Base-by-base conservation (phyloP, 2,329 filamentous ascomycete genomes). In the Onygenales sp. region DNA sequence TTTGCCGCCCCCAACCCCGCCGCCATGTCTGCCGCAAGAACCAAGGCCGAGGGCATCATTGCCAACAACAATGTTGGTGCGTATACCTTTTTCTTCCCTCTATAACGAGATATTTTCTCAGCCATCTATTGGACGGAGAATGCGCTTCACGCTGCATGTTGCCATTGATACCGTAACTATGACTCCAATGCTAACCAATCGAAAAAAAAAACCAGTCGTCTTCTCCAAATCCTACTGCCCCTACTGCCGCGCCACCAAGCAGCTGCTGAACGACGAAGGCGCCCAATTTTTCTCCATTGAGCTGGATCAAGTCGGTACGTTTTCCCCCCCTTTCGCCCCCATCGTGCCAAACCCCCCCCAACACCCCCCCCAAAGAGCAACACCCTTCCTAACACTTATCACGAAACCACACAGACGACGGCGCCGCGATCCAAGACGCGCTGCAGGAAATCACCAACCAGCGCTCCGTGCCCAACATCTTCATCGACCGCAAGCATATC, bases 171-270 rank as follows among this genome's bases (percentile, higher is more conserved):
- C 21, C 21, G 3, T 4, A 27, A 27, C 17, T 27, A n/a, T 39
- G 1, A 39, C 36, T 39, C 36, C 36, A 17, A 47, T 46, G 40
- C 32, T 52, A 55, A 46, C 4, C 27, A 11, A 14, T 21, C 11
- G n/a, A n/a, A 14, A 17, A 21, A 40, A 33, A 8, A n/a, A 21
- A 36, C 33, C 49, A 88, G 87, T 93, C 64, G 88, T 98, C 69
- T 98, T 98, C 81, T 91, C 86, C 74, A 98, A 98, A 78, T 88
- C 86, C 13, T 95, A 89, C 77, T 98, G 93, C 81, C 90, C 91
- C 10, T 94, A 95, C 81, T 97, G 92, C 80, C 79, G 74, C 54
- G 78, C 84, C 56, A 83, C 86, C 62, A 97, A 97, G 83, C 66
- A 77, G 54, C 78, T 88, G 49, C 77, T 98, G 62, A 81, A 78